Evolutionary conservation across 2,329 filamentous ascomycete species (phyloP).

Genomic region (Fusarium goolgardi): DNA sequence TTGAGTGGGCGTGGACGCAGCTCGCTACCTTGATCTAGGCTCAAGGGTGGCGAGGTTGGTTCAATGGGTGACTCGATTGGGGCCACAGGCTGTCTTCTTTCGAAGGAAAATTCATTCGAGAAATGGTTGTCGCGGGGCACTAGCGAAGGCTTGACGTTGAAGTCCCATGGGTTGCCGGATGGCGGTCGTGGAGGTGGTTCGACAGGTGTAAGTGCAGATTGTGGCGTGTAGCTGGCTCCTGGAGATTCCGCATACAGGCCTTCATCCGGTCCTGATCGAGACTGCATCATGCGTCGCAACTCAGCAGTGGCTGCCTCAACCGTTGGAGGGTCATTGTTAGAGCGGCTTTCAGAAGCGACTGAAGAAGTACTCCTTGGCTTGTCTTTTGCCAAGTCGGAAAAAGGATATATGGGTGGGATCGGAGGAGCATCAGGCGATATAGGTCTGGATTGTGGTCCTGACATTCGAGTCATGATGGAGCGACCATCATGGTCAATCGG

Average conservation of each 20-base stretch:
- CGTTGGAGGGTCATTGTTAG: constrained; percentile 37
- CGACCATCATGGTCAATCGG: constrained; percentile 44
- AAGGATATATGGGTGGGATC: constrained; percentile 42
- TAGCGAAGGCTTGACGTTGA: constrained; percentile 37
- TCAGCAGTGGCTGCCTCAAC: constrained; percentile 49
- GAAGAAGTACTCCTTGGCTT: constrained; percentile 25
- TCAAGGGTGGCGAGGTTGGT: constrained; percentile 41
- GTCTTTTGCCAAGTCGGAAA: constrained; percentile 27
- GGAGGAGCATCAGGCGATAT: constrained; percentile 43
- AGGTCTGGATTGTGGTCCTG: constrained; percentile 47
- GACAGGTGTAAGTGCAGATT: constrained; percentile 32
- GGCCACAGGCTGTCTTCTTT: constrained; percentile 44
- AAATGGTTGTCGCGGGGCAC: constrained; percentile 36
- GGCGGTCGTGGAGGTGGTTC: constrained; percentile 52
- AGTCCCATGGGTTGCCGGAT: constrained; percentile 59
- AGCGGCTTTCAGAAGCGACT: constrained; percentile 20
- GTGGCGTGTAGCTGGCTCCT: constrained; percentile 15
- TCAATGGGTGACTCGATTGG: constrained; percentile 40
- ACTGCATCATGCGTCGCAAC: constrained; percentile 46
- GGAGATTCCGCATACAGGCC: constrained; percentile 39
- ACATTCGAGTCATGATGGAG: constrained; percentile 47
- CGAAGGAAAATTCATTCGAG: constrained; percentile 41
- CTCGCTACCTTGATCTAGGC: constrained; percentile 34
- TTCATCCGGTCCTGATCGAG: constrained; percentile 44
- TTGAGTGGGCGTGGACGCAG: constrained; percentile 41